A percentile compares a stretch with the other conserved stretches of the same genome.
Evolutionary conservation across 495 filamentous ascomycete genomes (phyloP).

Genomic region (Pyrenula aspistea): DNA sequence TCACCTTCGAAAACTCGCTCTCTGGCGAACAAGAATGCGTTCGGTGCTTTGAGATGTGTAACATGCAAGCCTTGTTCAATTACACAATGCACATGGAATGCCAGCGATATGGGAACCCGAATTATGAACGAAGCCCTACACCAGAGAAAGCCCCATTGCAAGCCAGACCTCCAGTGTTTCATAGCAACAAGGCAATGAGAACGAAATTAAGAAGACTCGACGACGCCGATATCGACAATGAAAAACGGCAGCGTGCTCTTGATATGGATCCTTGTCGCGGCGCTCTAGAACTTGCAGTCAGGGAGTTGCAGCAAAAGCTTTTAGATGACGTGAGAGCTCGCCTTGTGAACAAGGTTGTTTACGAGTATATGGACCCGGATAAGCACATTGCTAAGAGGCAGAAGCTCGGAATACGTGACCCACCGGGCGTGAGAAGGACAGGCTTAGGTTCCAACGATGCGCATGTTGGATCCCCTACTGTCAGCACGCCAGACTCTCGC

Average conservation of each 20-base stretch:
- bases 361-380: slow-evolving; percentile 71
- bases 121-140: slow-evolving; percentile 52
- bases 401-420: slow-evolving; percentile 64
- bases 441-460: slow-evolving; percentile 28
- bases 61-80: slow-evolving; percentile 73
- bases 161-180: slow-evolving; percentile 8
- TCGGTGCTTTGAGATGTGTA: slow-evolving; percentile 58
- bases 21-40: slow-evolving; percentile 68
- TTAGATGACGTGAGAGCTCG: slow-evolving; percentile 76
- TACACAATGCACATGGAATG: slow-evolving; percentile 90
- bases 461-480: slow-evolving; percentile 37
- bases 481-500: slow-evolving; percentile 59
- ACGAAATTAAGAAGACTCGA: slow-evolving; percentile 53
- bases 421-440: slow-evolving; percentile 33
- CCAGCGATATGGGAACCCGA: slow-evolving; percentile 54
- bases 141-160: slow-evolving; percentile 28
- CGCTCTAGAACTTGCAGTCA: slow-evolving; percentile 61
- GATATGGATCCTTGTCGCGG: slow-evolving; percentile 79
- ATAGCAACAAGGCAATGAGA: slow-evolving; percentile 29
- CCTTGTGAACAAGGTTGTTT: slow-evolving; percentile 69
- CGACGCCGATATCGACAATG: slow-evolving; percentile 68
- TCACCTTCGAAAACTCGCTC: slow-evolving; percentile 68
- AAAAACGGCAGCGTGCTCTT: slow-evolving; percentile 70
- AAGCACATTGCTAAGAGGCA: slow-evolving; percentile 64
- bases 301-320: slow-evolving; percentile 74